Base-by-base conservation (phyloP, 78 protist genomes). In the Guillardia theta region DNA sequence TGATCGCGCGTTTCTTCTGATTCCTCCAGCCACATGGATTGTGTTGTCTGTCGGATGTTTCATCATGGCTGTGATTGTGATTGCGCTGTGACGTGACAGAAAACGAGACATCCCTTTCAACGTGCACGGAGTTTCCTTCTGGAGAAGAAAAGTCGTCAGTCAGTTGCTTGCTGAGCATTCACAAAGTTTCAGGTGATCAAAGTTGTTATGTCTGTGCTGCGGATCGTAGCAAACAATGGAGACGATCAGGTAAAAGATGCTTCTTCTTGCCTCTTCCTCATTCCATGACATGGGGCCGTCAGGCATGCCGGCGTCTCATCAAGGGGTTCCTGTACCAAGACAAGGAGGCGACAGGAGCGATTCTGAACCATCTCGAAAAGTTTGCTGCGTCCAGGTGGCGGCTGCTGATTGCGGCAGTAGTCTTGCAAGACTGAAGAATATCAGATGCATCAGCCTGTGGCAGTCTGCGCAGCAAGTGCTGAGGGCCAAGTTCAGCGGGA, bases 51-150 rank as follows among this genome's bases (percentile, higher is more conserved):
- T n/a, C n/a, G n/a, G n/a, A n/a, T n/a, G n/a, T n/a, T n/a, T n/a
- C n/a, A n/a, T n/a, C n/a, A n/a, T n/a, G n/a, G n/a, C n/a, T n/a
- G n/a, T n/a, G n/a, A n/a, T n/a, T n/a, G n/a, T n/a, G n/a, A n/a
- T n/a, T n/a, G n/a, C n/a, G n/a, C n/a, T n/a, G n/a, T n/a, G n/a
- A n/a, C n/a, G n/a, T n/a, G n/a, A n/a, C n/a, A n/a, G n/a, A 6
- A 24, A 33, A 43, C 83, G 36, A 18, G 36, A 24, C n/a, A 70
- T 70, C 41, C 83, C 83, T 4, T 70, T 70, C 83, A 70, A 70
- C 41, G 22, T 70, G 21, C 83, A 70, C 83, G 83, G 83, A 12
- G 83, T 70, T 24, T 70, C 83, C 46, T 70, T 70, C 83, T 70
- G 83, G 83, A 36, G 83, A 43, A 36, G 83, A 12, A 70, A 70